phyloP scores from a whole-genome alignment of 441 rosid genomes.

The Omphalea diandra region DNA sequence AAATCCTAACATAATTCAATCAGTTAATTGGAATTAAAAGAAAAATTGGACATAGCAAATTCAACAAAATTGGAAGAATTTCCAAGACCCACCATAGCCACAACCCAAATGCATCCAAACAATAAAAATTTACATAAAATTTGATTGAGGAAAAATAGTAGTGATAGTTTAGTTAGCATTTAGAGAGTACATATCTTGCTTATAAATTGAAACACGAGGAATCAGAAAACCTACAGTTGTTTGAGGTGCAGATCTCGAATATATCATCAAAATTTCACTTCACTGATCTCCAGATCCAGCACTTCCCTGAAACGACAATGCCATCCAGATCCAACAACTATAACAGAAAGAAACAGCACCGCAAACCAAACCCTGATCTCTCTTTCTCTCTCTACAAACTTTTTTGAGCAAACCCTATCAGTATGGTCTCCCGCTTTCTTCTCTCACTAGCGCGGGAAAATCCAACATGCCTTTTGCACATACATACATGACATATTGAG shows the following conservation, averaged over 20 bases:
- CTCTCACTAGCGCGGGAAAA: conserved; percentile 75
- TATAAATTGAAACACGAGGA: neutral
- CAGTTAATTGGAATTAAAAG: neutral
- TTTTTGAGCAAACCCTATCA: conserved; percentile 42
- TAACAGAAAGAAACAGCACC: neutral
- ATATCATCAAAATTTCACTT: neutral
- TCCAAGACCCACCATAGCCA: neutral
- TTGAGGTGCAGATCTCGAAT: neutral
- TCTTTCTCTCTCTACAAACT: conserved; percentile 26
- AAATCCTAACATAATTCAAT: too few relatives aligned
- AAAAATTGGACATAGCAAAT: neutral
- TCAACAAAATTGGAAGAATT: neutral
- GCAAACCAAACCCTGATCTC: conserved; percentile 24
- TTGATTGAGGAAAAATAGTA: neutral
- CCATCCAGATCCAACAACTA: neutral
- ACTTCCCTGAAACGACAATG: neutral
- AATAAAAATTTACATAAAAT: neutral
- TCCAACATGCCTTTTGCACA: conserved; percentile 26
- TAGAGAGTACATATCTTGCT: neutral
- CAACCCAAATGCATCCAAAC: neutral
- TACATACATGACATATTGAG: conserved; percentile 27
- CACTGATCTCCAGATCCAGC: conserved; percentile 16
- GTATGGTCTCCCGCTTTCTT: conserved; percentile 18
- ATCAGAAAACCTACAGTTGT: neutral
- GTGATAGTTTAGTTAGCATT: neutral